These are phyloP conservation scores for Verticillium nubilum DNA, from an alignment of 2,329 filamentous ascomycete genomes.

Conservation along the genomic window DNA sequence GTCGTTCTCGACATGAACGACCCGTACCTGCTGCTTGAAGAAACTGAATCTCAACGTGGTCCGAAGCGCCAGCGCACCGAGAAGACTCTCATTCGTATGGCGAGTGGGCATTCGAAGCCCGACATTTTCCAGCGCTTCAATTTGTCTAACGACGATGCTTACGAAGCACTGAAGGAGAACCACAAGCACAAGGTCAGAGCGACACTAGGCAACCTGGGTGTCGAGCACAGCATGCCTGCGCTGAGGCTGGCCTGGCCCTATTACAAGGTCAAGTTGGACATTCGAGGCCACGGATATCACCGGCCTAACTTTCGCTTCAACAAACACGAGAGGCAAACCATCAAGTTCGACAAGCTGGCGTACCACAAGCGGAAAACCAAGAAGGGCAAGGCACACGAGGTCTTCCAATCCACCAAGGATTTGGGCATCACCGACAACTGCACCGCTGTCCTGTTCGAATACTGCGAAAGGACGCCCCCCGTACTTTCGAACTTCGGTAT, in stretches of 20 bases:
- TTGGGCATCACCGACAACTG: slow-evolving; percentile 87
- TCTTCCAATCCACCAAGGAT: slow-evolving; percentile 76
- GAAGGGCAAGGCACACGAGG: slow-evolving; percentile 72
- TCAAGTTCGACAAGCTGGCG: slow-evolving; percentile 67
- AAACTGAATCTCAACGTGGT: slow-evolving; percentile 59
- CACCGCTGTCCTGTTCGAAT: slow-evolving; percentile 82
- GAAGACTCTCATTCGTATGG: slow-evolving; percentile 59
- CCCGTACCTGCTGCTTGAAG: slow-evolving; percentile 77
- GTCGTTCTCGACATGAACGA: slow-evolving; percentile 86
- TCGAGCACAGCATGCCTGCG: slow-evolving; percentile 92
- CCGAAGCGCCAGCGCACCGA: slow-evolving; percentile 54
- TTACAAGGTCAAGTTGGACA: slow-evolving; percentile 80
- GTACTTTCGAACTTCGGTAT: slow-evolving; percentile 96
- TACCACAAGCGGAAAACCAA: slow-evolving; percentile 76
- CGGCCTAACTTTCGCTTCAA: slow-evolving; percentile 72
- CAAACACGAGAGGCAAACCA: slow-evolving; percentile 58
- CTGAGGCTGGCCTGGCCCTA: slow-evolving; percentile 91
- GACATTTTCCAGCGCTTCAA: slow-evolving; percentile 83
- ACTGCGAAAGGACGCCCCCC: slow-evolving; percentile 88
- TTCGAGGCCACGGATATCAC: slow-evolving; percentile 75
- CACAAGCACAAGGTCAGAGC: slow-evolving; percentile 94
- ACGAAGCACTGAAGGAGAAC: slow-evolving; percentile 93
- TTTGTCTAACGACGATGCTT: slow-evolving; percentile 92
- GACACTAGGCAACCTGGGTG: slow-evolving; percentile 82
- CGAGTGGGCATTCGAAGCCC: slow-evolving; percentile 63